These are phyloP conservation scores for Floccularia luteovirens DNA, from an alignment of 768 basidiomycete species.

Conservation along the genomic window DNA sequence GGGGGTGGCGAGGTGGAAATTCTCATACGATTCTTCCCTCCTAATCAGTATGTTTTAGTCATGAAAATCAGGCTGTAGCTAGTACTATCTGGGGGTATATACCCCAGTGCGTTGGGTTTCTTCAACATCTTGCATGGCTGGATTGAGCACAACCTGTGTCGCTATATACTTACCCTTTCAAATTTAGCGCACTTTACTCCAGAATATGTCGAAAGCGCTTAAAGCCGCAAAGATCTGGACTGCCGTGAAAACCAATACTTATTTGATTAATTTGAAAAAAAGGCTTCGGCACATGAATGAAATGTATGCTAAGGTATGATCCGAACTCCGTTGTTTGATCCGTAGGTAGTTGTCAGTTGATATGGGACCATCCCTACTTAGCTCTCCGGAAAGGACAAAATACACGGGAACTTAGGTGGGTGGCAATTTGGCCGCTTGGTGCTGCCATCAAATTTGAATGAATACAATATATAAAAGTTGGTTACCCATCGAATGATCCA, in stretches of 20 bases:
- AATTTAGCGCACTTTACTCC: slow-evolving; percentile 24
- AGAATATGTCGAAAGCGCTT: slow-evolving; percentile 31
- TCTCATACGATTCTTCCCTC: too few relatives aligned
- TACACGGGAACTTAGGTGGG: slow-evolving; percentile 56
- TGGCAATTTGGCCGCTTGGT: slow-evolving; percentile 41
- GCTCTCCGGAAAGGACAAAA: slow-evolving; percentile 37
- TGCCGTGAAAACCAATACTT: slow-evolving; percentile 36
- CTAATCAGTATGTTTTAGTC: too few relatives aligned
- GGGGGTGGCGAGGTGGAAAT: too few relatives aligned
- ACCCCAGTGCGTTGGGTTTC: too few relatives aligned
- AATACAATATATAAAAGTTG: too few relatives aligned
- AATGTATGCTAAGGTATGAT: slow-evolving; percentile 24
- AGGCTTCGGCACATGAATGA: slow-evolving; percentile 32
- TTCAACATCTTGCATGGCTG: too few relatives aligned
- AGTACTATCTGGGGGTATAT: too few relatives aligned
- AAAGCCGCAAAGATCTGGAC: slow-evolving; percentile 30
- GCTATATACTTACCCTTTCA: background rate
- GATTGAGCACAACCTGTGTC: too few relatives aligned
- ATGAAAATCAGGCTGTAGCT: too few relatives aligned
- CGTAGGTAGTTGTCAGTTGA: background rate
- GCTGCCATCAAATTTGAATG: slow-evolving; percentile 58
- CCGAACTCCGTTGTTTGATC: background rate
- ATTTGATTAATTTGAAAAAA: slow-evolving; percentile 25
- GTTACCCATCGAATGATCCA: too few relatives aligned
- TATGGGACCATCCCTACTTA: slow-evolving; percentile 16